Evolutionary conservation across 768 basidiomycete genomes (phyloP).

Genomic region (Lentinula detonsa): DNA sequence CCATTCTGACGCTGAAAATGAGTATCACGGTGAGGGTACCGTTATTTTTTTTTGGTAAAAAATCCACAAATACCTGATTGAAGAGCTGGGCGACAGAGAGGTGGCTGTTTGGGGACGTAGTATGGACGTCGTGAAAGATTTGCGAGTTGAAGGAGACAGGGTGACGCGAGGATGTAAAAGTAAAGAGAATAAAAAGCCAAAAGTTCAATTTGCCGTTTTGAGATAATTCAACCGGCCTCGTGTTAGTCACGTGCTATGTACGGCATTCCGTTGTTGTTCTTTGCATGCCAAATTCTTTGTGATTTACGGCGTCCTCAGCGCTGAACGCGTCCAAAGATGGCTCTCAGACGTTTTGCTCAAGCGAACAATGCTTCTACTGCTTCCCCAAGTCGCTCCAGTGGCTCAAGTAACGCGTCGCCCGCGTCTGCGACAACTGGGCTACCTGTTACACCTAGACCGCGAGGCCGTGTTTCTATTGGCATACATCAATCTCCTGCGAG

Average conservation of each 20-base stretch:
- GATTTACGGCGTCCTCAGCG: background rate
- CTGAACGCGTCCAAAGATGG: background rate
- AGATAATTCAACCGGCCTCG: constrained; percentile 39
- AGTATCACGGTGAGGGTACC: background rate
- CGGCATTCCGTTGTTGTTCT: background rate
- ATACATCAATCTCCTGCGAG: constrained; percentile 54
- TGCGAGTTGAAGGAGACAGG: constrained; percentile 8
- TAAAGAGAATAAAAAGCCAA: constrained; percentile 16
- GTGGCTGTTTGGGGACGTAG: constrained; percentile 51
- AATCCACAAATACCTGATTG: constrained; percentile 31
- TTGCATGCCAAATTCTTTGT: background rate
- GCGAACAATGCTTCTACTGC: constrained; percentile 14
- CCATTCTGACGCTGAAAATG: constrained; percentile 66
- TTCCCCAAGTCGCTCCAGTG: constrained; percentile 28
- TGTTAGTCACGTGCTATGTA: constrained; percentile 13
- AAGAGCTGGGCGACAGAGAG: constrained; percentile 72
- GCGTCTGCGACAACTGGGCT: constrained; percentile 12
- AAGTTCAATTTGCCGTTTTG: constrained; percentile 29
- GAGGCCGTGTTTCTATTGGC: constrained; percentile 40
- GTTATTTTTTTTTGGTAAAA: background rate
- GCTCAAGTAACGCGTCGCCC: constrained; percentile 9
- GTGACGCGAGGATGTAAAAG: constrained; percentile 14
- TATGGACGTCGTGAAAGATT: constrained; percentile 54
- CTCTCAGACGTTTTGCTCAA: constrained; percentile 4
- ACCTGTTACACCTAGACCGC: constrained; percentile 25